Evolutionary conservation across 1,139 yeast species (phyloP), one percentile per base, ranked within the genome.

Genomic region (Candida tropicalis): DNA sequence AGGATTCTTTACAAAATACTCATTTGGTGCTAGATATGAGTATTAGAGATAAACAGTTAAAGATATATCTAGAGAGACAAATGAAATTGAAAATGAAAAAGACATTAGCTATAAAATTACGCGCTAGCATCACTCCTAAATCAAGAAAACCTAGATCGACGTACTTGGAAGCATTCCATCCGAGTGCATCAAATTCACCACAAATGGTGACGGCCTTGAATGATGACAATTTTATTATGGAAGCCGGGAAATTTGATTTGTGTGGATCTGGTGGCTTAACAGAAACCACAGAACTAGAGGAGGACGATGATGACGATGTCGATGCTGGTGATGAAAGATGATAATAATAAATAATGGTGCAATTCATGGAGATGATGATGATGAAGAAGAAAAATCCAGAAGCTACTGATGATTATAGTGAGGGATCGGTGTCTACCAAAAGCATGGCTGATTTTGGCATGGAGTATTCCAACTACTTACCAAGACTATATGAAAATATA

Each of bases 1-100:
- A 91, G 56, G 84, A 82, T 39, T 74, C 75, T 33, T 70, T 93
- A 42, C 95, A 90, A 52, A 78, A 78, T 42, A 83, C 96, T 4
- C 87, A 86, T 60, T 63, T 79, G 43, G 73, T 78, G 8, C 66
- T 71, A 37, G 82, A 80, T 46, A 69, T 79, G 74, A 76, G 82
- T 49, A 74, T 78, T 20, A 58, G 77, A 41, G 77, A 72, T 47
- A 72, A 73, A 46, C 73, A 70, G 41, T 57, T 70, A 43, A 71
- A 70, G 45, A 46, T 71, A 33, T 68, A 60, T 46, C 54, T 70
- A 25, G 75, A 71, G 48, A 66, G 66, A 43, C 73, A 68, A 49
- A 55, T 70, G 57, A 68, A 65, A 47, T 45, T 63, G 7, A 66
- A 65, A 41, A 49, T 67, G 51, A 68, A 62, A 49, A 66, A 62